phyloP scores from a whole-genome alignment of 1,284 basidiomycete genomes.

The Cryptococcus wingfieldii region DNA sequence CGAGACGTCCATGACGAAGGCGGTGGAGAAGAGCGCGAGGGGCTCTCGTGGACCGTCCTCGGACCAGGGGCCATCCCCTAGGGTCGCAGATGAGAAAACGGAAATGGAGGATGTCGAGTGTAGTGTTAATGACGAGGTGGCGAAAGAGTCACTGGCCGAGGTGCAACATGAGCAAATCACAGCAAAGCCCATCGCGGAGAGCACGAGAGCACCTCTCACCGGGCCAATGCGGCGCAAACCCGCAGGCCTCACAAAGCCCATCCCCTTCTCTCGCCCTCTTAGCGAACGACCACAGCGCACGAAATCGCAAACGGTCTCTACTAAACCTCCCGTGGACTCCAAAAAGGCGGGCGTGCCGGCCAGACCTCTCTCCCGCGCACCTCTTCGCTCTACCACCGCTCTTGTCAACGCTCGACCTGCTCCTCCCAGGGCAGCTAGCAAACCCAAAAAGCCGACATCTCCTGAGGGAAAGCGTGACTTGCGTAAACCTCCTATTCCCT shows the following conservation, averaged over 20 bases:
- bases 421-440: neutral
- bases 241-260: conserved; percentile 4
- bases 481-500: conserved; percentile 6
- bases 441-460: neutral
- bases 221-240: too few relatives aligned
- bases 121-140: neutral
- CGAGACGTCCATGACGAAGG: neutral
- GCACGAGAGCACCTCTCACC: too few relatives aligned
- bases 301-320: neutral
- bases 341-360: too few relatives aligned
- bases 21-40: neutral
- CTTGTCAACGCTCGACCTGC: neutral
- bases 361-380: neutral
- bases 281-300: neutral
- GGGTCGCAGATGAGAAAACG: neutral
- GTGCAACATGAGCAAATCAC: too few relatives aligned
- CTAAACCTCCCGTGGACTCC: neutral
- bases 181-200: too few relatives aligned
- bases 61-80: too few relatives aligned
- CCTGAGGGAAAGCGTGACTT: neutral
- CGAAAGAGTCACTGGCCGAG: neutral
- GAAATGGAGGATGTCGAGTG: neutral
- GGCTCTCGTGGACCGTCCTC: too few relatives aligned
- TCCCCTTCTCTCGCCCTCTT: conserved; percentile 10
- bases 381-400: neutral